phyloP scores from a whole-genome alignment of 2,329 filamentous ascomycete genomes.

The Metarhizium anisopliae region DNA sequence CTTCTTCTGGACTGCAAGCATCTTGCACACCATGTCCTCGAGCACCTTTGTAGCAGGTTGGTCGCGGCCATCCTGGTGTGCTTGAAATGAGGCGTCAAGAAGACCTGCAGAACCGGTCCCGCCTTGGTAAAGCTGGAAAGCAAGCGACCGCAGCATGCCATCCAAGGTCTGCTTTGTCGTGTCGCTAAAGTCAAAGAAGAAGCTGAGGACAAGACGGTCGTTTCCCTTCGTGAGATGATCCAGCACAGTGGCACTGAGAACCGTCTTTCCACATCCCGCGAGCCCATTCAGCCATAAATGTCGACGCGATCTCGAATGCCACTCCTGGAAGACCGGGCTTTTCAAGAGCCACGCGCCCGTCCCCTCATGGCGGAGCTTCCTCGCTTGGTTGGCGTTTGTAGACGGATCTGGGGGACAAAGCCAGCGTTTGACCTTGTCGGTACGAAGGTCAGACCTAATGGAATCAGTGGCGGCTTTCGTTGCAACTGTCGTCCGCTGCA shows the following conservation, averaged over 20 bases:
- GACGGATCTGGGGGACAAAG: slow-evolving; percentile 6
- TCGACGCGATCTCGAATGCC: slow-evolving; percentile 7
- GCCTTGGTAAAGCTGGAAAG: slow-evolving; percentile 12
- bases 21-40: slow-evolving; percentile 4
- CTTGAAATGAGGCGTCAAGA: background rate
- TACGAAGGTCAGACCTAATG: background rate
- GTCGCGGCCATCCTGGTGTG: slow-evolving; percentile 1
- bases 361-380: slow-evolving; percentile 2
- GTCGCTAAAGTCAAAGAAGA: slow-evolving; percentile 16
- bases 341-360: slow-evolving; percentile 11
- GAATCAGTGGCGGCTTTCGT: slow-evolving; percentile 3
- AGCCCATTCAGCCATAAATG: slow-evolving; percentile 13
- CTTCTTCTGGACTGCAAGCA: slow-evolving; percentile 10
- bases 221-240: slow-evolving; percentile 5
- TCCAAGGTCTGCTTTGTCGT: slow-evolving; percentile 10
- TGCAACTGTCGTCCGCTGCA: slow-evolving; percentile 3
- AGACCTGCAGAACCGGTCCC: background rate
- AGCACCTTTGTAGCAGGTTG: background rate
- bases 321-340: slow-evolving; percentile 6
- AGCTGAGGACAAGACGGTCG: background rate
- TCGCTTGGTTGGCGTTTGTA: slow-evolving; percentile 7
- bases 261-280: slow-evolving; percentile 13
- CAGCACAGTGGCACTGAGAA: slow-evolving; percentile 9
- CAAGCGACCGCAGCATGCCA: slow-evolving; percentile 9
- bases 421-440: slow-evolving; percentile 8